A percentile compares a stretch with the other conserved stretches of the same genome.
These are phyloP conservation scores for Halophytophthora batemanensis DNA, from an alignment of 352 stramenopile genomes.

Conservation along the genomic window DNA sequence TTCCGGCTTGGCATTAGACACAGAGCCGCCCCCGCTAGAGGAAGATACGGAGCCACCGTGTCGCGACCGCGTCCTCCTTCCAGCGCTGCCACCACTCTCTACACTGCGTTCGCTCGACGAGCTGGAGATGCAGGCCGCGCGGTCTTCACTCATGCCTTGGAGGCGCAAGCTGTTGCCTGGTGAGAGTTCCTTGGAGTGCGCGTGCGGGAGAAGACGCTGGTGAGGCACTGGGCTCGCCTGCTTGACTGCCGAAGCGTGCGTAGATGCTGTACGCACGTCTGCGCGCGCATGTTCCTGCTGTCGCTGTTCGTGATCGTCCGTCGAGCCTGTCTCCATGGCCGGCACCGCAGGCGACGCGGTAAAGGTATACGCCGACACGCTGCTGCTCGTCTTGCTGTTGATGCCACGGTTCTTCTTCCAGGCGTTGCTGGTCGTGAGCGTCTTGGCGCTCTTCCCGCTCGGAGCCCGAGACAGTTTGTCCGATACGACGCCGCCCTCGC, in stretches of 20 bases:
- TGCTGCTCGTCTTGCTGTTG: constrained; percentile 22
- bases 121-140: constrained; percentile 2
- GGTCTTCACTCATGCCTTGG: constrained; percentile 3
- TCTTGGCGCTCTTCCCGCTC: not conserved
- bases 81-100: constrained; percentile 8
- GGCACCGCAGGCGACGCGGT: constrained; percentile 2
- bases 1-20: constrained; percentile 19
- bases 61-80: constrained; percentile 13
- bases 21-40: constrained; percentile 10
- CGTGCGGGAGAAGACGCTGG: constrained; percentile 2
- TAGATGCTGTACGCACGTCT: constrained; percentile 4
- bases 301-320: constrained; percentile 1
- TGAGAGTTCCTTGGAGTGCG: constrained; percentile 7
- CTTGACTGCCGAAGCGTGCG: not conserved
- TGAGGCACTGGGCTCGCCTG: constrained; percentile 3
- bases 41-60: constrained; percentile 16
- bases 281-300: not conserved
- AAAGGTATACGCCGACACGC: not conserved
- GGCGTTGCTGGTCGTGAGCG: constrained; percentile 1
- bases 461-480: constrained; percentile 2
- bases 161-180: constrained; percentile 1
- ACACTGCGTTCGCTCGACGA: constrained; percentile 13
- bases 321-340: not conserved
- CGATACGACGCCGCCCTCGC: not conserved
- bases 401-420: constrained; percentile 19